Evolutionary conservation across 805 yeast genomes (phyloP), one percentile per base, ranked within the genome.

Genomic region (Kodamaea nitidulidarum): DNA sequence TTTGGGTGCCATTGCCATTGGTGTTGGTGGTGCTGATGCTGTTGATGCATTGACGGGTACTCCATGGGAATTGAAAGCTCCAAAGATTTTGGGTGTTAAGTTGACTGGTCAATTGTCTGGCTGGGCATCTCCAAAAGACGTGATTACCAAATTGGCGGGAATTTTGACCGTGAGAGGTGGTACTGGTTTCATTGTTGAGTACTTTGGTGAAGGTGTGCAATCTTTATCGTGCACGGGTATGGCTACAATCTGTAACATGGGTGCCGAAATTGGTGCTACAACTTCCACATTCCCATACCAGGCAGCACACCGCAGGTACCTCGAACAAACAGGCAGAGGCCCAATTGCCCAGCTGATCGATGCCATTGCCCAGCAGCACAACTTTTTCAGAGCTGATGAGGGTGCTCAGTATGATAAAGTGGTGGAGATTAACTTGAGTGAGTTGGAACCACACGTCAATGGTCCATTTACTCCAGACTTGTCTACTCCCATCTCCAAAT

Each of bases 21-120:
- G 98, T 70, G 98, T 91, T 52, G 98, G 97, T 76, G 98, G 98
- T 78, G 98, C 98, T 51, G 98, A 90, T 67, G 97, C 97, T 47
- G 98, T 90, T 52, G 98, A 90, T 65, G 97, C 88, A 45, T 79
- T 90, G 81, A 86, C 97, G 45, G 84, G 84, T 59, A 76, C 88
- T 51, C 84, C 98, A 41, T 90, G 98, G 98, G 98, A 90, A 73
- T 80, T 90, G 61, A 90, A 90, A 76, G 97, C 97, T 44, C 98
- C 98, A 59, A 88, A 86, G 73, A 78, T 88, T 56, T 67, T 91
- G 55, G 98, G 98, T 73, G 95, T 90, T 58, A 87, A 90, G 71
- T 78, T 90, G 58, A 86, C 95, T 45, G 98, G 98, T 63, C 75
- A 73, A 59, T 75, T 90, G 78, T 79, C 77, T 60, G 97, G 96